Evolutionary conservation across 768 basidiomycete genomes (phyloP).

Genomic region (Lactarius trivialis): DNA sequence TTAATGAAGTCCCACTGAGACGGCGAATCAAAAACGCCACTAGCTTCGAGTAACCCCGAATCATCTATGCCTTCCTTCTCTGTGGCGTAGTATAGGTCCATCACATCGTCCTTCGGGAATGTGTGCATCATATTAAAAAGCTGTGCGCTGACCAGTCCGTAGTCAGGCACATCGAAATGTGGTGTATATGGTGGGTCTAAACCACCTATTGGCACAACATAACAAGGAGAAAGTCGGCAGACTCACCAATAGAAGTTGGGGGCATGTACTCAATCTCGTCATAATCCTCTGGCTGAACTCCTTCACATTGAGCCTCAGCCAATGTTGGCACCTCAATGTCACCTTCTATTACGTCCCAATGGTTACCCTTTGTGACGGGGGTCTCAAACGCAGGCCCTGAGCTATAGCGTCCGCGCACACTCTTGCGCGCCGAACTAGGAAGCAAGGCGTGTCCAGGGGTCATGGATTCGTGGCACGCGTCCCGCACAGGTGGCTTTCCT

Average conservation of each 20-base stretch:
- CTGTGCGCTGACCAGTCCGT: constrained; percentile 35
- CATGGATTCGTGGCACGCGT: constrained; percentile 29
- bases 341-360: constrained; percentile 71
- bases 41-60: constrained; percentile 13
- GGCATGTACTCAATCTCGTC: constrained; percentile 54
- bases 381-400: constrained; percentile 53
- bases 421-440: constrained; percentile 64
- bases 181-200: constrained; percentile 40
- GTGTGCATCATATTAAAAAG: constrained; percentile 35
- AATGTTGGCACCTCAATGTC: constrained; percentile 32
- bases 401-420: constrained; percentile 49
- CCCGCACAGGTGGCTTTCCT: constrained; percentile 33
- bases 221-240: neutral
- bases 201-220: neutral
- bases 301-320: constrained; percentile 25
- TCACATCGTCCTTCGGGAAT: constrained; percentile 31
- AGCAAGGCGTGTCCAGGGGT: constrained; percentile 40
- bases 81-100: constrained; percentile 25
- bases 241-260: constrained; percentile 44
- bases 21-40: constrained; percentile 8
- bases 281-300: constrained; percentile 28
- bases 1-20: constrained; percentile 16
- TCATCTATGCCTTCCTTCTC: constrained; percentile 16
- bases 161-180: constrained; percentile 46
- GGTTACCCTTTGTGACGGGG: constrained; percentile 55